Evolutionary conservation across 2,329 filamentous ascomycete genomes (phyloP), one percentile per base, ranked within the genome.

Genomic region (Arthroderma uncinatum): DNA sequence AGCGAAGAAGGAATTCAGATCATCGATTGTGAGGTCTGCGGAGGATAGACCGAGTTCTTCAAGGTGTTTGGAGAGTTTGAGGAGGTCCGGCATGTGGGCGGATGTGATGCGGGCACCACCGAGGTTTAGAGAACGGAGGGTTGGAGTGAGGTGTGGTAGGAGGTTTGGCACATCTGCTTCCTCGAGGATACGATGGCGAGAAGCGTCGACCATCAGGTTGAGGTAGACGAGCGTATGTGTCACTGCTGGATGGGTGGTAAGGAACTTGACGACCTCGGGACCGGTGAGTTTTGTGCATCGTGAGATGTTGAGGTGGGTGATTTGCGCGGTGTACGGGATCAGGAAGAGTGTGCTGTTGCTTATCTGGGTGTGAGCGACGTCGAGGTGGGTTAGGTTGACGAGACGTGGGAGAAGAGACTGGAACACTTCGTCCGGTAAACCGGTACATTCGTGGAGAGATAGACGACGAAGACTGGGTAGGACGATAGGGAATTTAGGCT

Each of bases 401-500:
- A 92, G 75, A n/a, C 82, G 81, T n/a, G 87, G 85, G 9, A 93
- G 75, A 14, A 92, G 74, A 1, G 75, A 77, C 64, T 87, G 84
- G 65, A 88, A 89, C 47, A 86, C 79, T 0, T 78, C 71, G 0
- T 84, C 75, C 1, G 86, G 80, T 2, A 93, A 77, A 53, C 82
- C 85, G 60, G 84, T 81, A 69, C 87, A 91, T 74, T 89, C 87
- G 73, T 93, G 88, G 57, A 93, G 77, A 33, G 86, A 89, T 14
- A 93, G 69, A 25, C 86, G 81, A 61, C 79, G 81, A 63, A 92
- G 75, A 36, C 78, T 74, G 40, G 89, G 76, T 57, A 73, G 65
- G 21, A 76, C 74, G 12, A 82, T 79, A 71, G 78, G 71, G 42
- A 78, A 68, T 10, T 74, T 72, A 6, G 72, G 69, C 5, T 71